phyloP scores from a whole-genome alignment of 148 eudicot genomes.

The Mesembryanthemum crystallinum region DNA sequence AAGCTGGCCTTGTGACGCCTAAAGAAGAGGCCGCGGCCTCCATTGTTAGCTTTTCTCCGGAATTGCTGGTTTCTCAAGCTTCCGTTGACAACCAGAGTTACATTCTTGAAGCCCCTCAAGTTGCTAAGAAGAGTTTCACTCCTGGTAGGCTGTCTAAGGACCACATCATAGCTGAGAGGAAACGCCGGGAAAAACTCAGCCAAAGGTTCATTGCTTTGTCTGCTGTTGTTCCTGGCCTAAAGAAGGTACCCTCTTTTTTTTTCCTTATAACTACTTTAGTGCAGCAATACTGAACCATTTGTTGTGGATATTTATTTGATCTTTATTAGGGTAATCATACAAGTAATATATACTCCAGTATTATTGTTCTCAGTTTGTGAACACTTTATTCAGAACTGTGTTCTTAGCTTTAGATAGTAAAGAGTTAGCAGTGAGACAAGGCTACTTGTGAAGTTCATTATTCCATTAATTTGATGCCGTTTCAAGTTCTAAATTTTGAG shows the following conservation, averaged over 20 bases:
- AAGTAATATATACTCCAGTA: no score
- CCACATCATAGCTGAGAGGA: conserved; percentile 64
- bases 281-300: no score
- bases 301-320: no score
- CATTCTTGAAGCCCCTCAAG: conserved; percentile 29
- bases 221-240: conserved; percentile 60
- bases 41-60: conserved; percentile 23
- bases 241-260: conserved; percentile 44
- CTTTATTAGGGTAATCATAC: no score
- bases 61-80: conserved; percentile 21
- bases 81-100: conserved; percentile 32
- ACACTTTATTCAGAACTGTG: no score
- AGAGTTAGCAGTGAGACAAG: no score
- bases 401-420: no score
- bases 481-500: conserved; percentile 2
- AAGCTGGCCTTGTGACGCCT: conserved; percentile 28
- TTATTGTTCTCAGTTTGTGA: no score
- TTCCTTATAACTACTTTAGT: not conserved
- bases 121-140: conserved; percentile 22
- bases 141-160: conserved; percentile 38
- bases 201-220: conserved; percentile 61
- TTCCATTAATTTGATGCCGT: no score
- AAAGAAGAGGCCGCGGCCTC: conserved; percentile 37
- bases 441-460: no score
- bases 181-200: conserved; percentile 59